Conservation (phyloP, 768 basidiomycete species). For the Rhizopogon vesiculosus region DNA sequence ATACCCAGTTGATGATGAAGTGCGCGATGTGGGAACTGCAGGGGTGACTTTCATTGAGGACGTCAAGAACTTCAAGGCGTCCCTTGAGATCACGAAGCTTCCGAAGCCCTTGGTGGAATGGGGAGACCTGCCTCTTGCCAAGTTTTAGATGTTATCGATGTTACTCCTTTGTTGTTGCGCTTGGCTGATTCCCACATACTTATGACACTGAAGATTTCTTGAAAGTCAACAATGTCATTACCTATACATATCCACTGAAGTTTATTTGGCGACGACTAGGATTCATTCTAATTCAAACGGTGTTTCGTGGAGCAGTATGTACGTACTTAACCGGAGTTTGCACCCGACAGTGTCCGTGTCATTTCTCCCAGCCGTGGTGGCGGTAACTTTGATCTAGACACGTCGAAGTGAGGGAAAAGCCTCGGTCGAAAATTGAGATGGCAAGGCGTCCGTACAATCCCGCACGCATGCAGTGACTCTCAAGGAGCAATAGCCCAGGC, state of each 20-base stretch:
- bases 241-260: too few species aligned
- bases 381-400: not conserved
- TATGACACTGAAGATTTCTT: too few species aligned
- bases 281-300: too few species aligned
- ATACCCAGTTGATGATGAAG: constrained; percentile 53
- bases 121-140: constrained; percentile 65
- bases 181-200: not conserved
- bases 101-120: constrained; percentile 70
- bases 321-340: too few species aligned
- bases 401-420: not conserved
- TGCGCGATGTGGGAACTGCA: constrained; percentile 37
- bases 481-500: too few species aligned
- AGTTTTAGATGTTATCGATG: constrained; percentile 34
- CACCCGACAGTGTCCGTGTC: too few species aligned
- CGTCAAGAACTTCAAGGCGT: constrained; percentile 58
- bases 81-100: constrained; percentile 47
- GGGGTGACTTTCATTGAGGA: constrained; percentile 64
- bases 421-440: not conserved
- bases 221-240: too few species aligned
- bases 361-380: not conserved
- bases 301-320: too few species aligned
- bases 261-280: too few species aligned
- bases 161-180: not conserved
- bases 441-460: not conserved
- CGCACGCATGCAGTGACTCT: not conserved